Base-by-base conservation (phyloP, 345 rosid species). In the Linum lewisii region DNA sequence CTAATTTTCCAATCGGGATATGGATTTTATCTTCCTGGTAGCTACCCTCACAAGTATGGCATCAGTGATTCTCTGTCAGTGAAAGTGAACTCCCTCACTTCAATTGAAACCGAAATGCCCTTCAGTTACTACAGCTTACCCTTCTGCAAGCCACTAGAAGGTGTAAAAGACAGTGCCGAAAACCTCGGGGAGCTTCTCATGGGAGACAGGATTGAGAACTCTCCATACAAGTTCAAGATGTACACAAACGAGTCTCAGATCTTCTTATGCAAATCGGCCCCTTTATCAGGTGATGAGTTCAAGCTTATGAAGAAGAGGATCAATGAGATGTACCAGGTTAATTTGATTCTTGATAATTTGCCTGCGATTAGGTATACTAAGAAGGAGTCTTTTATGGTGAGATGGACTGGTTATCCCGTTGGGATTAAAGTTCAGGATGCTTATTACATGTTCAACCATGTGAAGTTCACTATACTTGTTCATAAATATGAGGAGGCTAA, bases 261-360 rank as follows among this genome's bases (percentile, higher is more conserved):
- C 21, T 50, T 50, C 16, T 16, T 50, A 19, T 50, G 53, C 53
- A n/a, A 50, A 50, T 18, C 21, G 19, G 53, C 19, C 7, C 53
- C 53, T 21, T 50, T 50, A 21, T 5, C 53, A 6, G 53, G n/a
- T 21, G 53, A 50, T 50, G 22, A 5, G 18, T 50, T 50, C 22
- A 50, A 50, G 53, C 53, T 50, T n/a, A 18, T 50, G 53, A 50
- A 50, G 53, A 21, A 50, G 53, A 50, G 53, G 53, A 50, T 50
- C 22, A 19, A 50, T 5, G 53, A 50, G 53, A 50, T 50, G 20
- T 50, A 50, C 53, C 53, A 50, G 53, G 53, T 50, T 50, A 50
- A 50, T 50, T 50, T 50, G 53, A 50, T 50, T 6, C 53, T 50
- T 5, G 53, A 50, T 50, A 50, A 50, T 21, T 16, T 50, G 53